Percentiles rank a stretch among this genome's conserved stretches.
Conservation (phyloP, 2,329 filamentous ascomycete species). For the Dothistroma pini region DNA sequence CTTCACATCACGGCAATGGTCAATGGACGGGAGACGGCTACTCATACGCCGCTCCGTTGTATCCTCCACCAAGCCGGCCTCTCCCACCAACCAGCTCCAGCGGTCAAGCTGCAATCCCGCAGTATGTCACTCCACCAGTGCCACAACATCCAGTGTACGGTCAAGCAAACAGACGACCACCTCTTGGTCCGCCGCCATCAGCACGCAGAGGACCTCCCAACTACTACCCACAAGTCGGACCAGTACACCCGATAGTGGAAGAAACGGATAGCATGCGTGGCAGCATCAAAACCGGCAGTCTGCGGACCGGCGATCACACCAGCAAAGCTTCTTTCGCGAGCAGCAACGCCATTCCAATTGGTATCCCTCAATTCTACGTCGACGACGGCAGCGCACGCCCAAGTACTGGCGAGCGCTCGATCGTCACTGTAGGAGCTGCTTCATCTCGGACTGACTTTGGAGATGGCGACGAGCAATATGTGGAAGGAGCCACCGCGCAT, state of each 20-base stretch:
- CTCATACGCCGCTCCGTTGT: constrained; percentile 19
- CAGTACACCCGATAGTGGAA: constrained; percentile 49
- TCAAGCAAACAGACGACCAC: constrained; percentile 37
- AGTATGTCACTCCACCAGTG: constrained; percentile 19
- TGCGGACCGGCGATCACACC: constrained; percentile 24
- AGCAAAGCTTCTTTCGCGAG: constrained; percentile 45
- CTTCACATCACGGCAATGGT: constrained; percentile 29
- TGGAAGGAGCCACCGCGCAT: constrained; percentile 13
- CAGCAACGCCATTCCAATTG: constrained; percentile 47
- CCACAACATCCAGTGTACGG: constrained; percentile 31
- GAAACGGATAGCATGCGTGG: constrained; percentile 42
- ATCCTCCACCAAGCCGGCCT: constrained; percentile 21
- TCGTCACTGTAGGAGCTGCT: constrained; percentile 5
- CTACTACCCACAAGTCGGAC: constrained; percentile 48
- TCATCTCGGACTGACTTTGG: constrained; percentile 12
- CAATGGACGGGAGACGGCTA: constrained; percentile 33
- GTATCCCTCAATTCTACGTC: constrained; percentile 40
- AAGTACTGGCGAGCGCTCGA: constrained; percentile 6
- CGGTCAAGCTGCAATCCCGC: constrained; percentile 11
- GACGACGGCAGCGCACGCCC: constrained; percentile 25
- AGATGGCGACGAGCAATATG: constrained; percentile 11
- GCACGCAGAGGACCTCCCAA: constrained; percentile 46
- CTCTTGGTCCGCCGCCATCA: constrained; percentile 48
- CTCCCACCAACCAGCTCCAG: constrained; percentile 8
- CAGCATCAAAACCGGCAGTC: constrained; percentile 23